These are phyloP conservation scores for Sugiyamaella grinbergsii DNA, from an alignment of 1,139 yeast species.

Conservation along the genomic window DNA sequence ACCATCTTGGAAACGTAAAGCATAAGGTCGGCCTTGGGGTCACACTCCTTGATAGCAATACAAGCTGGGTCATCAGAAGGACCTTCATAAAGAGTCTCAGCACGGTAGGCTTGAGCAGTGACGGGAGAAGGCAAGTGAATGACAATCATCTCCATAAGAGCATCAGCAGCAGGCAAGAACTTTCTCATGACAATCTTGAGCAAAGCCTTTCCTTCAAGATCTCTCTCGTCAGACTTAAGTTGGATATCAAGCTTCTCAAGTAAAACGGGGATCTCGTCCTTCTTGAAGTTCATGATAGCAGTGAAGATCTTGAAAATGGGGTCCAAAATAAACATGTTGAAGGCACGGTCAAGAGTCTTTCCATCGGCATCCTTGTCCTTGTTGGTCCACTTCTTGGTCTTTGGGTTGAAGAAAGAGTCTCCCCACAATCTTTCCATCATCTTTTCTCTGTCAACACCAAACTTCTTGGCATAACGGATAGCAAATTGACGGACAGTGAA, in stretches of 20 bases:
- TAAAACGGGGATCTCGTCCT: conserved; percentile 88
- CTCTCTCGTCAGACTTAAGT: conserved; percentile 94
- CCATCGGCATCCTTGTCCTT: conserved; percentile 96
- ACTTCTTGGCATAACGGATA: conserved; percentile 96
- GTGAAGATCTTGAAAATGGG: conserved; percentile 97
- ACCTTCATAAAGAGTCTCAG: conserved; percentile 99
- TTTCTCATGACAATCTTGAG: conserved; percentile 99
- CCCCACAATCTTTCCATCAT: conserved; percentile 99
- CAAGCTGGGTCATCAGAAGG: conserved; percentile 93
- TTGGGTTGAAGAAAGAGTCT: conserved; percentile 99
- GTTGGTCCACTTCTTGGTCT: conserved; percentile 99
- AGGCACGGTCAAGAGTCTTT: conserved; percentile 95
- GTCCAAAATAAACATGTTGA: conserved; percentile 98
- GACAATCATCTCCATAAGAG: conserved; percentile 98
- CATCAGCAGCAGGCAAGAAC: conserved; percentile 99
- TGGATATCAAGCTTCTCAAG: conserved; percentile 88
- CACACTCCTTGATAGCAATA: conserved; percentile 96
- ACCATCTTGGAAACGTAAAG: conserved; percentile 99
- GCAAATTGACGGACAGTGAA: conserved; percentile 99
- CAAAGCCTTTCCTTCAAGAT: conserved; percentile 97
- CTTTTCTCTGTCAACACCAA: conserved; percentile 97
- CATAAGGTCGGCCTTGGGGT: conserved; percentile 98
- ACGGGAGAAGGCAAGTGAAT: conserved; percentile 99
- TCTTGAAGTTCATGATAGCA: conserved; percentile 96
- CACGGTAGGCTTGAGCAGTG: conserved; percentile 99